These are phyloP conservation scores for Lactarius psammicola DNA, from an alignment of 768 basidiomycete species.

Conservation along the genomic window DNA sequence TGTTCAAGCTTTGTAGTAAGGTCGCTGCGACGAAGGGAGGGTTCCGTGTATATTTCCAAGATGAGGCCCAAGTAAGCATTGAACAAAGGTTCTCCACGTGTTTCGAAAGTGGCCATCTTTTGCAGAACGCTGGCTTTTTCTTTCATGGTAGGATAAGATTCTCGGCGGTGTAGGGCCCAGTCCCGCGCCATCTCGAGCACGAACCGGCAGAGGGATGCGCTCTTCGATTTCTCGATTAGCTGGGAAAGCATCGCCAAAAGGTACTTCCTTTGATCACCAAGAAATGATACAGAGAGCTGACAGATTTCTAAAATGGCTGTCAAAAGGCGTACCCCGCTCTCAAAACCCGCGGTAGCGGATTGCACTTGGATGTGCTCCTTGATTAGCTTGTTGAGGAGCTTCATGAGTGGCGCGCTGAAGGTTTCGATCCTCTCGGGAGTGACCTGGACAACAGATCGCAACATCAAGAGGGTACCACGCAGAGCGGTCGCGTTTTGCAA, in stretches of 20 bases:
- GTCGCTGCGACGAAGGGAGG: constrained; percentile 82
- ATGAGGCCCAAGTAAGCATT: constrained; percentile 85
- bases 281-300: constrained; percentile 70
- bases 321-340: constrained; percentile 61
- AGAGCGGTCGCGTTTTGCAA: constrained; percentile 69
- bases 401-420: constrained; percentile 73
- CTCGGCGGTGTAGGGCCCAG: constrained; percentile 87
- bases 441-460: constrained; percentile 79
- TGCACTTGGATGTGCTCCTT: constrained; percentile 71
- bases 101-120: constrained; percentile 84
- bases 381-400: constrained; percentile 77
- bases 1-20: constrained; percentile 91
- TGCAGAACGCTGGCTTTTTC: constrained; percentile 89
- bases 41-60: constrained; percentile 91
- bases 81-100: constrained; percentile 74
- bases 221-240: constrained; percentile 89
- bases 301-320: constrained; percentile 86
- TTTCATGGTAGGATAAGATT: constrained; percentile 88
- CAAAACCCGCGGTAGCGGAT: constrained; percentile 43
- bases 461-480: constrained; percentile 80
- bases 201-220: constrained; percentile 70
- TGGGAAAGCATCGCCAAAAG: constrained; percentile 74
- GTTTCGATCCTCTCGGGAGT: constrained; percentile 81
- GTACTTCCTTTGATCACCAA: constrained; percentile 84
- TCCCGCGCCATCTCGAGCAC: constrained; percentile 82